phyloP scores from a whole-genome alignment of 108 stramenopile species.

The Skeletonema potamos region DNA sequence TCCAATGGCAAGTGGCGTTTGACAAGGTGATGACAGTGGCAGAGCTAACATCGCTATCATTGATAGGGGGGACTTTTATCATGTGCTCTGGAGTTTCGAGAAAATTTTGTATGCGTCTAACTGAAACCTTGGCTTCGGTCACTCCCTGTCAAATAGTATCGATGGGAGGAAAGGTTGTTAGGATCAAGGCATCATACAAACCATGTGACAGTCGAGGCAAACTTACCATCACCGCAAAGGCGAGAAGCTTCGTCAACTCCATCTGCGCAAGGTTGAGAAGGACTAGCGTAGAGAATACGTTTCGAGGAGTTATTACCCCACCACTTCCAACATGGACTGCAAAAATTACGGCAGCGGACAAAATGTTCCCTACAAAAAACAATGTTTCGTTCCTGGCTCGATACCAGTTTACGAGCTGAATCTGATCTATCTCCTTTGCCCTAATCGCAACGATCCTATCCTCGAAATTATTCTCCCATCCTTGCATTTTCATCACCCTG shows the following conservation, averaged over 20 bases:
- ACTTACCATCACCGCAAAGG: not conserved
- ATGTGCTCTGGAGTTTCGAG: constrained; percentile 47
- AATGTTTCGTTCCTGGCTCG: constrained; percentile 84
- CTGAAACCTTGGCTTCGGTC: not conserved
- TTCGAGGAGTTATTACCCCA: constrained; percentile 44
- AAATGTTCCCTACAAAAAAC: constrained; percentile 55
- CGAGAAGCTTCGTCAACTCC: not conserved
- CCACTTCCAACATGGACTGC: constrained; percentile 42
- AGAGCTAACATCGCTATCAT: not conserved
- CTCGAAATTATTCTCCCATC: constrained; percentile 72
- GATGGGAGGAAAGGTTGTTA: not conserved
- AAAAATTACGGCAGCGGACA: constrained; percentile 57
- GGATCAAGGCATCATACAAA: not conserved
- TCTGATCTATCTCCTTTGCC: constrained; percentile 62
- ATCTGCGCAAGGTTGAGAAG: not conserved
- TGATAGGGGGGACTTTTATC: not conserved
- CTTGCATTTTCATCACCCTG: constrained; percentile 84
- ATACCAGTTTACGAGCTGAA: constrained; percentile 62
- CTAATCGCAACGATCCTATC: constrained; percentile 66
- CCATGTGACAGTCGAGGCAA: not conserved
- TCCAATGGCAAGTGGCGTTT: constrained; percentile 14
- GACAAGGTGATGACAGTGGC: not conserved
- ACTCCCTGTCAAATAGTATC: not conserved
- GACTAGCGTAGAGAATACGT: constrained; percentile 58
- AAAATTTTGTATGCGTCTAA: constrained; percentile 55